phyloP scores from a whole-genome alignment of 2,329 filamentous ascomycete genomes.

The Zopfia rhizophila region DNA sequence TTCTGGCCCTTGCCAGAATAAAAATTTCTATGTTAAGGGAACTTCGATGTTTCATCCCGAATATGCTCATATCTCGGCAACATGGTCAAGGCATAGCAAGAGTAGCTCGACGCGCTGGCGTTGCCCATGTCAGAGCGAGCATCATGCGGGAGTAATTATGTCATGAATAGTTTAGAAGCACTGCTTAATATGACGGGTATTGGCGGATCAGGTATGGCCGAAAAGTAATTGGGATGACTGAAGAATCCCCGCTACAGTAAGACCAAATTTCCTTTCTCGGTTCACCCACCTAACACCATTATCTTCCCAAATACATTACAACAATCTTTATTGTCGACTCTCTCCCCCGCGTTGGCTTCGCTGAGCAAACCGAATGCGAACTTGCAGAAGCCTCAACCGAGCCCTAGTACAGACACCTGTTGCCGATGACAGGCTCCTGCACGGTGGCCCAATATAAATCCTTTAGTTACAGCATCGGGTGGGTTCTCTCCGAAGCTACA shows the following conservation, averaged over 20 bases:
- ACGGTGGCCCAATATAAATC: constrained; percentile 2
- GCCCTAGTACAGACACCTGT: neutral
- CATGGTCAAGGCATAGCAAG: constrained; percentile 1
- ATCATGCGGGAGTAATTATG: neutral
- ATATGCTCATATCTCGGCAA: neutral
- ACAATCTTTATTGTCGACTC: constrained; percentile 10
- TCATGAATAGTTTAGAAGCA: constrained; percentile 9
- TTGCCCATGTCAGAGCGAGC: constrained; percentile 5
- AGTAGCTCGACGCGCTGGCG: constrained; percentile 5
- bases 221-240: too few species aligned
- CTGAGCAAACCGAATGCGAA: constrained; percentile 1
- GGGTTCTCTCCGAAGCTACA: constrained; percentile 2
- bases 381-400: neutral
- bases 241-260: neutral
- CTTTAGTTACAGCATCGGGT: constrained; percentile 11
- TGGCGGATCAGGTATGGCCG: too few species aligned
- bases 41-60: constrained; percentile 1
- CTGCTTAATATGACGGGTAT: constrained; percentile 10
- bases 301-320: constrained; percentile 6
- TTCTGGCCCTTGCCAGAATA: neutral
- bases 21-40: neutral
- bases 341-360: constrained; percentile 9
- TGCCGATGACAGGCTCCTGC: constrained; percentile 6
- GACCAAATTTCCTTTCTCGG: neutral
- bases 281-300: neutral